Evolutionary conservation across 2,329 filamentous ascomycete genomes (phyloP).

Genomic region (Hymenoscyphus fructigenus): DNA sequence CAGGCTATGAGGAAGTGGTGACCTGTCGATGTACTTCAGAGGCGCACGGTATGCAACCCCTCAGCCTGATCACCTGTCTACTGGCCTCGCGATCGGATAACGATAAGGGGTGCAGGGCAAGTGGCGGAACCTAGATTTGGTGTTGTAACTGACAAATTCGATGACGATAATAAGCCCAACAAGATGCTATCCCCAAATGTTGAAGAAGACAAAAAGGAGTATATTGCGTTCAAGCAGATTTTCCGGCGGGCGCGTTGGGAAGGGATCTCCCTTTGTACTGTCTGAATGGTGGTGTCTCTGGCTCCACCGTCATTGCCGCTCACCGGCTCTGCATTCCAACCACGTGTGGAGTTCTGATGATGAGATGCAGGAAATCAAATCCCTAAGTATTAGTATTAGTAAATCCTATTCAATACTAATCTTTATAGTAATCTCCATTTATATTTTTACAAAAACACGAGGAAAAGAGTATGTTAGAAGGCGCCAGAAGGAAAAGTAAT

Average conservation of each 20-base stretch:
- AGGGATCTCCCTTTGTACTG: conserved; percentile 4
- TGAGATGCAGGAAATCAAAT: conserved; percentile 1
- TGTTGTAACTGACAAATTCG: too few species aligned
- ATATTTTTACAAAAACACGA: neutral
- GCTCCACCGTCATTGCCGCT: conserved; percentile 5
- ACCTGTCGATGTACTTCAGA: neutral
- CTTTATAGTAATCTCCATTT: neutral
- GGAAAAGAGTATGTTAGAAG: neutral
- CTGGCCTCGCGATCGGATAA: neutral
- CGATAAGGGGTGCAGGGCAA: neutral
- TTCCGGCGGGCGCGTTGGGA: neutral
- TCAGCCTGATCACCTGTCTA: conserved; percentile 3
- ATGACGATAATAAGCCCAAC: too few species aligned
- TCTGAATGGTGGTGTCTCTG: neutral
- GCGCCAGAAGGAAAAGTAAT: neutral
- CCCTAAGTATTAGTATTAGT: neutral
- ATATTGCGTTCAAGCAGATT: neutral
- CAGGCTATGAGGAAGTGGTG: conserved; percentile 4
- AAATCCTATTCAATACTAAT: neutral
- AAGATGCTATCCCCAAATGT: too few species aligned
- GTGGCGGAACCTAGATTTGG: too few species aligned
- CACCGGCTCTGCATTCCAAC: conserved; percentile 3
- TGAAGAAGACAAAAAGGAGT: neutral
- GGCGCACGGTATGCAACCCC: neutral
- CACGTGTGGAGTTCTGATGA: conserved; percentile 5